Percentiles rank a stretch among this genome's conserved stretches.
Conservation (phyloP, 169 alveolate genomes). For the Cryptosporidium parvum region DNA sequence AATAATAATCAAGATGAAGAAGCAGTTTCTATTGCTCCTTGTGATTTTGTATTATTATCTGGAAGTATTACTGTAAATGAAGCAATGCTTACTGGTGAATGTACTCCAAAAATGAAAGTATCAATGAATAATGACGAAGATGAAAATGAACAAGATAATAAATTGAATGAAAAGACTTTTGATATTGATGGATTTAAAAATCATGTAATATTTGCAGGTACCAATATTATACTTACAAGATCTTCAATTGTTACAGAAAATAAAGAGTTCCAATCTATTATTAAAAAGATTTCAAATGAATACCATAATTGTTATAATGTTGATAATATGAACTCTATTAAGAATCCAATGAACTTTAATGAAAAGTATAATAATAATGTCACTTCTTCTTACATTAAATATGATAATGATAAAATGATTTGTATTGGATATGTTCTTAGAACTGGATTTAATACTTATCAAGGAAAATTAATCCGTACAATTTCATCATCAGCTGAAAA, state of each 20-base stretch:
- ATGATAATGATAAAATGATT: constrained; percentile 47
- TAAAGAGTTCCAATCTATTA: constrained; percentile 9
- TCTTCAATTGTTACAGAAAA: constrained; percentile 80
- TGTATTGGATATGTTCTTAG: constrained; percentile 84
- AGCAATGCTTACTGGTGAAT: constrained; percentile 92
- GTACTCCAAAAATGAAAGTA: constrained; percentile 89
- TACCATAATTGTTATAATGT: background rate
- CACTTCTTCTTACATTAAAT: constrained; percentile 15
- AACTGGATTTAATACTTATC: constrained; percentile 86
- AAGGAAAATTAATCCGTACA: constrained; percentile 97
- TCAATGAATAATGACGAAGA: constrained; percentile 81
- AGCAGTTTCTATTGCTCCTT: constrained; percentile 78
- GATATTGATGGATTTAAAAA: constrained; percentile 77
- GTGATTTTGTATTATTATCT: constrained; percentile 83
- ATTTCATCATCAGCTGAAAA: constrained; percentile 93
- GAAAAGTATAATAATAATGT: background rate
- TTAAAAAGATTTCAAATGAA: constrained; percentile 15
- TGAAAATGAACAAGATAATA: constrained; percentile 30
- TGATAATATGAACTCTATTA: background rate
- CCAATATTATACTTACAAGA: constrained; percentile 88
- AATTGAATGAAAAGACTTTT: background rate
- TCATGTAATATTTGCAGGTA: constrained; percentile 93
- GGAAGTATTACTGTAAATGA: constrained; percentile 90
- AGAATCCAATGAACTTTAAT: constrained; percentile 22
- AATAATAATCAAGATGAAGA: constrained; percentile 70